Evolutionary conservation across 768 basidiomycete species (phyloP).

Genomic region (Sarcodon aspratus): DNA sequence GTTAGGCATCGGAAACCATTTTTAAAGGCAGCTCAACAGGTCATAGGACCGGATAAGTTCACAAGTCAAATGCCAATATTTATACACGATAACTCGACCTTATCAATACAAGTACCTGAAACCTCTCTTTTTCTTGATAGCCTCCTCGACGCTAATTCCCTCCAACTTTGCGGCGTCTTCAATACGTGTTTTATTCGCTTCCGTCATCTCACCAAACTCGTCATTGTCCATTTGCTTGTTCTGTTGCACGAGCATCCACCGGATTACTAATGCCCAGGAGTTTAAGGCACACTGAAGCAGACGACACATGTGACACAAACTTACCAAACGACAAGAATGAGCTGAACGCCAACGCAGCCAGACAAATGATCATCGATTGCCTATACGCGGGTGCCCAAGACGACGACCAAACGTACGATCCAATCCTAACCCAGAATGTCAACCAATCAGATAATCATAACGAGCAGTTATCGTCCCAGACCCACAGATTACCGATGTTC

Average conservation of each 20-base stretch:
- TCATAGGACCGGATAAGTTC: too few species aligned
- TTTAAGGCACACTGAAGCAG: not conserved
- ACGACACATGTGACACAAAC: slow-evolving; percentile 1
- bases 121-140: slow-evolving; percentile 40
- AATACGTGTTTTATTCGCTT: slow-evolving; percentile 35
- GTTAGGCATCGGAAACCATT: too few species aligned
- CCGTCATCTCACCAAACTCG: slow-evolving; percentile 31
- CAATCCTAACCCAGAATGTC: slow-evolving; percentile 27
- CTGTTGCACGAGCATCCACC: slow-evolving; percentile 31
- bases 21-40: too few species aligned
- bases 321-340: slow-evolving; percentile 22
- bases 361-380: slow-evolving; percentile 44
- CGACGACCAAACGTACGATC: slow-evolving; percentile 50
- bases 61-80: not conserved
- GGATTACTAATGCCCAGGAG: slow-evolving; percentile 22
- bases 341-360: slow-evolving; percentile 21
- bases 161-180: slow-evolving; percentile 49
- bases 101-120: slow-evolving; percentile 45
- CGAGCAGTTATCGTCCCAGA: not conserved
- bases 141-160: slow-evolving; percentile 49
- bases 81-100: not conserved
- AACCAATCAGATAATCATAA: not conserved
- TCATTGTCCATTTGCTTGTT: slow-evolving; percentile 40
- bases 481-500: slow-evolving; percentile 49
- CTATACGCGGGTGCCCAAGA: slow-evolving; percentile 55